These are phyloP conservation scores for Leccinum solheimii DNA, from an alignment of 1,284 basidiomycete genomes.

Conservation along the genomic window DNA sequence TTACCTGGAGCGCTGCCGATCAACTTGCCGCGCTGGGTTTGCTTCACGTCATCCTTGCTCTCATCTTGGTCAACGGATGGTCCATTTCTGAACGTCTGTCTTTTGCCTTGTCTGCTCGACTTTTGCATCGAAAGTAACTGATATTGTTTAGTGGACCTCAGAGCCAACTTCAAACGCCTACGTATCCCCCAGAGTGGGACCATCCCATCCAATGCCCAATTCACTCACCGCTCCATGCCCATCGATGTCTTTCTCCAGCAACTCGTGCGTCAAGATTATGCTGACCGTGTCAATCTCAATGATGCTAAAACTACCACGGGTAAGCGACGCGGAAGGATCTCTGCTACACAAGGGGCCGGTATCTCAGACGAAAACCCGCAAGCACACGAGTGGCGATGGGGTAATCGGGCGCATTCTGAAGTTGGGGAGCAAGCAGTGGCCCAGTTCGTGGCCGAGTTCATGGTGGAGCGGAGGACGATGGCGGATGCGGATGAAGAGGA, in stretches of 20 bases:
- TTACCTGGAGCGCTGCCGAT: conserved; percentile 63
- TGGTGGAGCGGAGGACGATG: no score
- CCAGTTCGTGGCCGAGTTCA: no score
- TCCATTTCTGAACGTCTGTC: conserved; percentile 64
- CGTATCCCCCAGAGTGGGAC: conserved; percentile 47
- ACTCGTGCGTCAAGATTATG: conserved; percentile 64
- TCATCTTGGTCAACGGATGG: conserved; percentile 71
- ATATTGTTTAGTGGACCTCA: conserved; percentile 51
- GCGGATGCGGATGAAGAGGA: no score
- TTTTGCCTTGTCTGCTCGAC: conserved; percentile 2
- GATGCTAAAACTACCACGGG: conserved; percentile 41
- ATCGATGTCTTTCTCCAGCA: conserved; percentile 59
- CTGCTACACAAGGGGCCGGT: conserved; percentile 43
- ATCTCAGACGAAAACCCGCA: conserved; percentile 29
- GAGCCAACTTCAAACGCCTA: conserved; percentile 61
- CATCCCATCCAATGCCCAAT: conserved; percentile 49
- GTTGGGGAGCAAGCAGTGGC: no score
- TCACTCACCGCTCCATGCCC: conserved; percentile 47
- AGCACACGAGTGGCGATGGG: no score
- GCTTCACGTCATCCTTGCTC: conserved; percentile 66
- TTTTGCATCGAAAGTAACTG: conserved; percentile 1
- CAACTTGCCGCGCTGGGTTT: conserved; percentile 64
- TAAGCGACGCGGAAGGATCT: conserved; percentile 53
- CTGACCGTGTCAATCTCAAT: conserved; percentile 58
- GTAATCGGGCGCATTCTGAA: no score